Evolutionary conservation across 2,329 filamentous ascomycete species (phyloP).

Genomic region (Colletotrichum sp.): DNA sequence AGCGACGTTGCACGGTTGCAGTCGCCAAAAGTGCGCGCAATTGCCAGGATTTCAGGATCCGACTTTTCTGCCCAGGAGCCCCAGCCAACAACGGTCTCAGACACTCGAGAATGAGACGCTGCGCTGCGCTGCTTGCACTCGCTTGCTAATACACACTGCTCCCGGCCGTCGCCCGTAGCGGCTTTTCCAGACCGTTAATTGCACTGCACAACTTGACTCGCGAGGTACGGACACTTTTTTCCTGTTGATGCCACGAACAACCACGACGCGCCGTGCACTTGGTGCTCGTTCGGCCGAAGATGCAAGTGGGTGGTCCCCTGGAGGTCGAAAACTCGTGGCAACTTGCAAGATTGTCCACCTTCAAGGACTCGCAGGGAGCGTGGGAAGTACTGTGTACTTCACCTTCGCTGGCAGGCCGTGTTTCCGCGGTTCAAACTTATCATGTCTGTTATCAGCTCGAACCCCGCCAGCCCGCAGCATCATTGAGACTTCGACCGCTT

Average conservation of each 20-base stretch:
- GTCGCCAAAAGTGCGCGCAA: slow-evolving; percentile 3
- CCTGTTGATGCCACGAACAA: not conserved
- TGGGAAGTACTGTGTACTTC: not conserved
- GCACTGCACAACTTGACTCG: not conserved
- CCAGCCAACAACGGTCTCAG: not conserved
- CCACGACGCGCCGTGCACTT: not conserved
- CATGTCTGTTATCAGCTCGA: slow-evolving; percentile 1
- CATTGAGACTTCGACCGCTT: not conserved
- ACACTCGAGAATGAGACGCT: not conserved
- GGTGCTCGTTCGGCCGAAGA: not conserved
- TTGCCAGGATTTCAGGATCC: not conserved
- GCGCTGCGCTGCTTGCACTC: not conserved
- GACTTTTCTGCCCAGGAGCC: not conserved
- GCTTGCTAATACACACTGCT: not conserved
- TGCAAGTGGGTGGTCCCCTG: not conserved
- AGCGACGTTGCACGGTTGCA: slow-evolving; percentile 15
- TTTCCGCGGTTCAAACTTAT: slow-evolving; percentile 8
- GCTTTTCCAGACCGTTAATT: not conserved
- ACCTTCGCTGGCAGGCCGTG: not conserved
- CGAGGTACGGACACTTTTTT: not conserved
- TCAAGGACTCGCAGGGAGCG: not conserved
- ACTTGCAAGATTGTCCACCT: not conserved
- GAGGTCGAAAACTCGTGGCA: not conserved
- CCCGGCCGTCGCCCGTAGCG: not conserved
- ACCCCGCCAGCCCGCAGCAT: not conserved